phyloP scores from a whole-genome alignment of 768 basidiomycete species.

The Psilocybe cyanescens region DNA sequence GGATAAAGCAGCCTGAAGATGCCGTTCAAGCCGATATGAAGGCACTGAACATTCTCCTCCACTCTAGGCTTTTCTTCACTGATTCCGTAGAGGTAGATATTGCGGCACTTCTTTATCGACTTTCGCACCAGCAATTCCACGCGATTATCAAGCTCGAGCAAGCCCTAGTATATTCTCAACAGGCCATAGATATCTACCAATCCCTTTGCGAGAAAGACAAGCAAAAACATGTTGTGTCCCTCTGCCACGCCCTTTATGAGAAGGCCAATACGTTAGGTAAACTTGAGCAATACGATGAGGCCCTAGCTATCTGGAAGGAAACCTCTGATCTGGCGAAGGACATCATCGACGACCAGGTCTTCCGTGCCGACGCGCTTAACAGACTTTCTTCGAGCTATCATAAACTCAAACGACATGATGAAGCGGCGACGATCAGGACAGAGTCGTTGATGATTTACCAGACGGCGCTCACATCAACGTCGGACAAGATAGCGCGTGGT shows the following conservation, averaged over 20 bases:
- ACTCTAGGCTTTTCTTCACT: conserved; percentile 1
- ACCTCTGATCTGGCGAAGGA: conserved; percentile 9
- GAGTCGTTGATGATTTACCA: conserved; percentile 16
- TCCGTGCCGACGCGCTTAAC: conserved; percentile 15
- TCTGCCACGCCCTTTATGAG: conserved; percentile 17
- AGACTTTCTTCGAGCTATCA: conserved; percentile 14
- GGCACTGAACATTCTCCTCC: conserved; percentile 3
- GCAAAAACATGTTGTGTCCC: background rate
- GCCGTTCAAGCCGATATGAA: conserved; percentile 3
- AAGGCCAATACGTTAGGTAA: conserved; percentile 13
- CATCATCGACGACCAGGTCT: conserved; percentile 14
- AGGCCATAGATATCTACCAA: conserved; percentile 8
- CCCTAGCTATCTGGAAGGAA: conserved; percentile 16
- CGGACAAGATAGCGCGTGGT: conserved; percentile 7
- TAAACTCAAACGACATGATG: conserved; percentile 14
- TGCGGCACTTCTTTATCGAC: conserved; percentile 6
- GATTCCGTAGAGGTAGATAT: conserved; percentile 7
- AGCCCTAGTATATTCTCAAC: conserved; percentile 3
- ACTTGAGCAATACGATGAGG: conserved; percentile 10
- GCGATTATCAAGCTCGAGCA: background rate
- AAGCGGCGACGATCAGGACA: conserved; percentile 11
- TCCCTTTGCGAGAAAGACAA: conserved; percentile 1
- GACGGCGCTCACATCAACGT: background rate
- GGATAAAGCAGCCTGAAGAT: conserved; percentile 2
- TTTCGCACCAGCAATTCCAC: conserved; percentile 13